Conservation (phyloP, 495 filamentous ascomycete species). For the Eremomyces bilateralis region DNA sequence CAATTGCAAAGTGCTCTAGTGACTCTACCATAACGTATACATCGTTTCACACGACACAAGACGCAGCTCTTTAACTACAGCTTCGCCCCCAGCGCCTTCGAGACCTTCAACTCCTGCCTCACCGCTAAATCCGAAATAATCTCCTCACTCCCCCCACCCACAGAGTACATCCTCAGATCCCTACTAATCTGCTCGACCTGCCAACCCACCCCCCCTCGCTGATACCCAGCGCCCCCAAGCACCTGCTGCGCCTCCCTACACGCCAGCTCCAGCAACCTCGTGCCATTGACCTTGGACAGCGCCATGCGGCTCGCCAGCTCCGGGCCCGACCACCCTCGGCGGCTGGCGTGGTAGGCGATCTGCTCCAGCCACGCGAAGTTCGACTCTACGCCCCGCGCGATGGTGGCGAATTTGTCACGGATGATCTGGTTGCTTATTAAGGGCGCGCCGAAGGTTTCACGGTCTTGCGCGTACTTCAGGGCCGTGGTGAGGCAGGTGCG, state of each 20-base stretch:
- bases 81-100: no score
- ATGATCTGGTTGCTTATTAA: constrained; percentile 20
- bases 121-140: constrained; percentile 32
- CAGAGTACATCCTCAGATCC: constrained; percentile 32
- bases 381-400: constrained; percentile 19
- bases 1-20: no score
- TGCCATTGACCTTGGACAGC: constrained; percentile 33
- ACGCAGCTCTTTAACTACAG: no score
- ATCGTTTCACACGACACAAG: no score
- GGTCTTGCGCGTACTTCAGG: constrained; percentile 17
- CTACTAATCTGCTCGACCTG: constrained; percentile 34
- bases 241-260: constrained; percentile 39
- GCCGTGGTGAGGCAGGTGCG: constrained; percentile 15
- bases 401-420: constrained; percentile 15
- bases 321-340: constrained; percentile 16
- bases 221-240: constrained; percentile 34
- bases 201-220: constrained; percentile 28
- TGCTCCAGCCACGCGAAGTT: constrained; percentile 27
- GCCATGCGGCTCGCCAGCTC: constrained; percentile 19
- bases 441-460: constrained; percentile 19
- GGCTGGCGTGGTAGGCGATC: constrained; percentile 18
- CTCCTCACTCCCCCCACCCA: constrained; percentile 36
- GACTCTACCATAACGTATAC: no score
- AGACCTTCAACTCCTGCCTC: no score
- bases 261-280: constrained; percentile 30